phyloP scores from a whole-genome alignment of 352 stramenopile genomes.

The Phytophthora ohioensis region DNA sequence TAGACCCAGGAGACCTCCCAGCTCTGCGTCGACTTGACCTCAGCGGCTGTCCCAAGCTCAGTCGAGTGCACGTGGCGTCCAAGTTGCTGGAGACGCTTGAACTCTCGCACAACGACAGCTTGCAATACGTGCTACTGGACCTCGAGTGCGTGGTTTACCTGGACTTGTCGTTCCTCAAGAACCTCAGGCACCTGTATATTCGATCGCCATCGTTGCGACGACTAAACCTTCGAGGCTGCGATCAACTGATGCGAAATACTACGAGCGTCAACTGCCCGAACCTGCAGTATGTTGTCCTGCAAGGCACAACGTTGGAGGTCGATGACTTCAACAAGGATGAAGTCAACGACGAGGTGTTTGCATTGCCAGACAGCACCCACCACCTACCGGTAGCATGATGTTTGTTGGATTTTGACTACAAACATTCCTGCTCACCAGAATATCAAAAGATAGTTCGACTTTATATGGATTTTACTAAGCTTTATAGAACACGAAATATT shows the following conservation, averaged over 20 bases:
- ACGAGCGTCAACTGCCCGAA: constrained; percentile 52
- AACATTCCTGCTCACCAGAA: constrained; percentile 21
- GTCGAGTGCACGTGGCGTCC: constrained; percentile 66
- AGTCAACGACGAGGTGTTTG: constrained; percentile 27
- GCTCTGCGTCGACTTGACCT: constrained; percentile 51
- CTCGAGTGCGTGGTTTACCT: constrained; percentile 41
- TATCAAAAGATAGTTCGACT: too few relatives aligned
- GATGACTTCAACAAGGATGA: constrained; percentile 49
- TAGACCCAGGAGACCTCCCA: constrained; percentile 66
- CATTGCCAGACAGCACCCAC: constrained; percentile 17
- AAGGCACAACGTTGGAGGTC: constrained; percentile 53
- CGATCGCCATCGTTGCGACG: constrained; percentile 47
- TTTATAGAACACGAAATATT: background rate
- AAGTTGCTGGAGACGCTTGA: constrained; percentile 50
- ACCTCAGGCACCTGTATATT: constrained; percentile 64
- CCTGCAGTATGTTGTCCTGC: constrained; percentile 45
- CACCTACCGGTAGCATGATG: too few relatives aligned
- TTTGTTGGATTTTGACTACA: constrained; percentile 24
- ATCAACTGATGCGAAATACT: constrained; percentile 45
- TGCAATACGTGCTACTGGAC: constrained; percentile 62
- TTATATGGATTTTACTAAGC: background rate
- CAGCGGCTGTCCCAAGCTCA: constrained; percentile 55
- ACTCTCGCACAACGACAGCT: constrained; percentile 51
- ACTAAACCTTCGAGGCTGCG: constrained; percentile 61
- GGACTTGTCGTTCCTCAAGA: constrained; percentile 73